Evolutionary conservation across 1,139 yeast species (phyloP).

Genomic region (Arxiozyma slooffiae): DNA sequence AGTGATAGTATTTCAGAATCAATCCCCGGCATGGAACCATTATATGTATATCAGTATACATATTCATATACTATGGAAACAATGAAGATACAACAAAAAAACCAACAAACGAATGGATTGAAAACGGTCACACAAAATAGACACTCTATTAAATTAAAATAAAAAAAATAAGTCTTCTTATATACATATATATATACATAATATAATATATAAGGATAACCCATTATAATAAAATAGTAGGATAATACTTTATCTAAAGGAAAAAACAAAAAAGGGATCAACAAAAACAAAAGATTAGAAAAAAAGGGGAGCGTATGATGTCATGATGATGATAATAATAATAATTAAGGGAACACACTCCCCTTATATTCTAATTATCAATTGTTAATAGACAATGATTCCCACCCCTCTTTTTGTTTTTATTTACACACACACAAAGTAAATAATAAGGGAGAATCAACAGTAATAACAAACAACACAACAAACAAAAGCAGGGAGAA

Average conservation of each 20-base stretch:
- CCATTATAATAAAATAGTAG: neutral
- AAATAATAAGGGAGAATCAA: too few relatives aligned
- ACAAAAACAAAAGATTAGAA: too few relatives aligned
- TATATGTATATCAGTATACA: too few relatives aligned
- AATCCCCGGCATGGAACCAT: constrained; percentile 89
- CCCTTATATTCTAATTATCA: neutral
- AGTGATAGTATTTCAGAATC: constrained; percentile 37
- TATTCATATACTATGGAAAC: too few relatives aligned
- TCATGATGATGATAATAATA: too few relatives aligned
- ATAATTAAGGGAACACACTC: neutral
- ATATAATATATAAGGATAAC: neutral
- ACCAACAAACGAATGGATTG: neutral
- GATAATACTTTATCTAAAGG: neutral
- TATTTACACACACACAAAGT: too few relatives aligned
- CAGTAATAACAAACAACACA: too few relatives aligned
- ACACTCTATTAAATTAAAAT: neutral
- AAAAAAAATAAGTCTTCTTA: neutral
- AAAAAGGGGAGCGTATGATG: neutral
- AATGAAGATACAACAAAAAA: too few relatives aligned
- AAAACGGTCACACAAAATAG: neutral
- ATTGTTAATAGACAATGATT: too few relatives aligned
- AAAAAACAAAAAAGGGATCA: neutral
- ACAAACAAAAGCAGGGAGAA: neutral
- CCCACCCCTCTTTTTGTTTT: too few relatives aligned
- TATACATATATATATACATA: neutral